Percentiles rank a stretch among this genome's conserved stretches.
Conservation (phyloP, 1,284 basidiomycete species). For the Irpex sp. region DNA sequence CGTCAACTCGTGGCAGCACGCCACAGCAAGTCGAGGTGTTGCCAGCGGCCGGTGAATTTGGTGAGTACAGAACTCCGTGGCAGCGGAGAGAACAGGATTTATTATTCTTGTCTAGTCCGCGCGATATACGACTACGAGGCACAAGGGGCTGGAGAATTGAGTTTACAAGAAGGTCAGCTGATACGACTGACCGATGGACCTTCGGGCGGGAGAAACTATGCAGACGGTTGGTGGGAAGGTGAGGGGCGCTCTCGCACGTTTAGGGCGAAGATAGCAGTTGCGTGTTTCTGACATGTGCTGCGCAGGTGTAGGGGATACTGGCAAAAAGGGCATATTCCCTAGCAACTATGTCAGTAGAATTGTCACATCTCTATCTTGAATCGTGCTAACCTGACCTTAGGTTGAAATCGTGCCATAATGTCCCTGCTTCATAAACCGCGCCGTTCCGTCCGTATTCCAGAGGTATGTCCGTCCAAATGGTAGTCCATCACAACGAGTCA, state of each 20-base stretch:
- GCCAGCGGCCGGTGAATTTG: conserved; percentile 40
- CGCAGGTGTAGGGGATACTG: conserved; percentile 54
- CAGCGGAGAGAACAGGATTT: conserved; percentile 2
- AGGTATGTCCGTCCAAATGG: not conserved
- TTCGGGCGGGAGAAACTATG: conserved; percentile 59
- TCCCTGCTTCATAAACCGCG: not conserved
- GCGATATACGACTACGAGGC: conserved; percentile 69
- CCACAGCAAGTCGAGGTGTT: conserved; percentile 8
- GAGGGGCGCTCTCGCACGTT: conserved; percentile 9
- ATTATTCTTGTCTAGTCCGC: conserved; percentile 43
- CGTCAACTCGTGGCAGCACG: conserved; percentile 15
- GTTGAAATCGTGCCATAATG: conserved; percentile 16
- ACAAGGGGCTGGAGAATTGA: conserved; percentile 67
- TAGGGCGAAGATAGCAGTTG: not conserved
- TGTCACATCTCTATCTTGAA: not conserved
- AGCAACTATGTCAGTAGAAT: conserved; percentile 72
- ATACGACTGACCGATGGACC: conserved; percentile 62
- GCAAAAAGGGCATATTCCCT: conserved; percentile 75
- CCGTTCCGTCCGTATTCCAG: not conserved
- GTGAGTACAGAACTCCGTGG: conserved; percentile 25
- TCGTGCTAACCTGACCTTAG: conserved; percentile 9
- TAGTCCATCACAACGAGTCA: not conserved
- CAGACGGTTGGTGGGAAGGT: conserved; percentile 85
- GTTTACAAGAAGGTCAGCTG: conserved; percentile 54
- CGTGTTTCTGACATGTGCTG: conserved; percentile 12